Percentiles rank a stretch among this genome's conserved stretches.
Conservation (phyloP, 768 basidiomycete genomes). For the Agrocybe pediades region DNA sequence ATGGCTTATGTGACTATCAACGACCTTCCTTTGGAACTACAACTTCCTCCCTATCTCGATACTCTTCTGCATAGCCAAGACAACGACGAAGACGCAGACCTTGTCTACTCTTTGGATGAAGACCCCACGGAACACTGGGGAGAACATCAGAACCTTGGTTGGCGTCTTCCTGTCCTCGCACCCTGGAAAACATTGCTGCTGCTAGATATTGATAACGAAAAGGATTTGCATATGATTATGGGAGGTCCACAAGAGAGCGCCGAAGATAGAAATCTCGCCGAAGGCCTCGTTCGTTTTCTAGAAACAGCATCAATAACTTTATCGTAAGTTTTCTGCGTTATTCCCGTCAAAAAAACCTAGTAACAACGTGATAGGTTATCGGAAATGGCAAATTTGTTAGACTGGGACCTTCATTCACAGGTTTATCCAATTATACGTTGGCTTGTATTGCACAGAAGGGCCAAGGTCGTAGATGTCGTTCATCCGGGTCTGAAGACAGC, state of each 20-base stretch:
- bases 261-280: conserved; percentile 68
- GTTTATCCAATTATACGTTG: conserved; percentile 91
- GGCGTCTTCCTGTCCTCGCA: conserved; percentile 69
- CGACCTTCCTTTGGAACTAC: conserved; percentile 79
- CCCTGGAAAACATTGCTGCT: conserved; percentile 94
- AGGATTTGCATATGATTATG: conserved; percentile 63
- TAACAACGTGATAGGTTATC: conserved; percentile 68
- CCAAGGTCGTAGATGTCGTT: conserved; percentile 86
- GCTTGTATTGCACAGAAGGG: conserved; percentile 88
- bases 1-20: conserved; percentile 82
- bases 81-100: conserved; percentile 56
- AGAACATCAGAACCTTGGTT: conserved; percentile 67
- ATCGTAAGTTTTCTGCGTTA: conserved; percentile 53
- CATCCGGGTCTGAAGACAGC: conserved; percentile 79
- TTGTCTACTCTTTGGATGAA: conserved; percentile 50
- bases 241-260: conserved; percentile 58
- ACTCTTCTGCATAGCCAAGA: conserved; percentile 67
- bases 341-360: neutral
- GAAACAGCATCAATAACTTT: conserved; percentile 72
- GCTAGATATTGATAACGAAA: conserved; percentile 57
- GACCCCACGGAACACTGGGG: conserved; percentile 63
- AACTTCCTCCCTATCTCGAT: conserved; percentile 83
- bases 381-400: conserved; percentile 78
- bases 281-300: conserved; percentile 74
- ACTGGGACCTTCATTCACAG: conserved; percentile 83